phyloP scores from a whole-genome alignment of 2,329 filamentous ascomycete genomes.

The Trichoderma breve region DNA sequence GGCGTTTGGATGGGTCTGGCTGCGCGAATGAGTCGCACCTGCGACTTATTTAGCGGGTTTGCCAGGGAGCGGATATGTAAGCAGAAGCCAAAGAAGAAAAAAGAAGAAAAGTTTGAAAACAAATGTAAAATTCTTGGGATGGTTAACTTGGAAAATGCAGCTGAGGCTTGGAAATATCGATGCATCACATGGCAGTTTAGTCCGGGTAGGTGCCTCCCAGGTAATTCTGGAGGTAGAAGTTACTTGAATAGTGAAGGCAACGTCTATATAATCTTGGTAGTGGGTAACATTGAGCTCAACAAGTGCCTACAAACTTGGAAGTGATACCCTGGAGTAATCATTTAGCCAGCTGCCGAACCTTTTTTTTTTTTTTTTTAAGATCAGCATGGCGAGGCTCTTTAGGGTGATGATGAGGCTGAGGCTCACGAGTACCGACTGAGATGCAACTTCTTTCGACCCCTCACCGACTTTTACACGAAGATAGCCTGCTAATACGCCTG shows the following conservation, averaged over 20 bases:
- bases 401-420: background rate
- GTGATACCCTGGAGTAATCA: background rate
- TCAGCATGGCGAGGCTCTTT: background rate
- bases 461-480: background rate
- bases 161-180: background rate
- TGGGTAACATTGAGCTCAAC: background rate
- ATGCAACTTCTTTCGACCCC: background rate
- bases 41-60: background rate
- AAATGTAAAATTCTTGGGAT: background rate
- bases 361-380: background rate
- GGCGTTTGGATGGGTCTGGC: background rate
- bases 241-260: background rate
- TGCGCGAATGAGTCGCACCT: background rate
- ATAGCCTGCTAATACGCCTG: background rate
- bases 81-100: background rate
- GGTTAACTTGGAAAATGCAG: background rate
- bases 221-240: background rate
- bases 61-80: background rate
- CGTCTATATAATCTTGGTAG: background rate
- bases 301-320: background rate
- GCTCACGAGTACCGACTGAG: background rate
- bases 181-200: background rate
- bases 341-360: background rate
- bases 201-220: background rate
- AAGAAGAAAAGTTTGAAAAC: background rate